Evolutionary conservation across 768 basidiomycete species (phyloP), one percentile per base, ranked within the genome.

Genomic region (Agaricus subrufescens): DNA sequence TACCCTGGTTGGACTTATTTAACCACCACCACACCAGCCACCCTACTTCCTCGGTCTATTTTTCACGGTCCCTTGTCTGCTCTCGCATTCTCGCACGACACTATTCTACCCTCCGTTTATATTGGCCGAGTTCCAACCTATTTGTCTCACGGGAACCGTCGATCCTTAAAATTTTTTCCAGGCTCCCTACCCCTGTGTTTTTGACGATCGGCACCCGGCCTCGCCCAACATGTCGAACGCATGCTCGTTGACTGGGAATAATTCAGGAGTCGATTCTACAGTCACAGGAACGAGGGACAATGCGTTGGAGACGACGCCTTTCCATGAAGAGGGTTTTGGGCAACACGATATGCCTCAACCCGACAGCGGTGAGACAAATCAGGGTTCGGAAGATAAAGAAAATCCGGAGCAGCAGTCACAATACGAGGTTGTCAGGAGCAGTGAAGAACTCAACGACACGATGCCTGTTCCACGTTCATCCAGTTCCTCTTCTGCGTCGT

Each of bases 401-500:
- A 40, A 40, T 40, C 19, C n/a, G 40, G 5, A 42, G 37, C 8
- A 14, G 37, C 19, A 19, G 19, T 19, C 19, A 34, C 34, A 42
- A 42, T 19, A 42, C 6, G 40, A 42, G 40, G 39, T 7, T 7
- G 40, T 42, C 12, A 7, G 19, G 19, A 42, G 40, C 10, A 30
- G 37, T 6, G 49, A 50, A 45, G 49, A 45, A 6, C 27, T 11
- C 7, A 34, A 34, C 2, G 11, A 34, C 11, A 11, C 34, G 7
- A 34, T 34, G 34, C 34, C 39, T 48, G 60, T 40, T 31, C 40
- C n/a, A 25, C 26, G 39, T 27, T 43, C 46, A 9, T 29, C 37
- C 15, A 47, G 60, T 6, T 55, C 59, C 38, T 59, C 61, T 14
- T 51, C 56, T n/a, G 25, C 50, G 8, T 47, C 62, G n/a, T 56